Evolutionary conservation across 2,329 filamentous ascomycete genomes (phyloP), one percentile per base, ranked within the genome.

Genomic region (Aplosporella prunicola): DNA sequence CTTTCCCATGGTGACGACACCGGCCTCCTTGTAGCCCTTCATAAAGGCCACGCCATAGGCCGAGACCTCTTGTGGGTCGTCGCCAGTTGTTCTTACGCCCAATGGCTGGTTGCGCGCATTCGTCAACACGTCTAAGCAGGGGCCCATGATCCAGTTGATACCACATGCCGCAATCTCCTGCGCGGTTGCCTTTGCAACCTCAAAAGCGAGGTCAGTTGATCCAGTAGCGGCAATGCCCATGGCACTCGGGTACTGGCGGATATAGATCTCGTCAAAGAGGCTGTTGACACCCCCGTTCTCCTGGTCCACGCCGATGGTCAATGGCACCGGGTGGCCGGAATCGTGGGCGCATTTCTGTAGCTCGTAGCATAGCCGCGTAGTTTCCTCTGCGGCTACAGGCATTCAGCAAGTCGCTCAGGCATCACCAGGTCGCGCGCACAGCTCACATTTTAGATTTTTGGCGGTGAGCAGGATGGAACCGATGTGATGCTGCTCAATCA

Each of bases 261-360:
- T 89, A 56, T 88, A 91, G 52, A 91, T 85, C 50, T 94, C 87
- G 57, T 96, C 89, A 53, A 93, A 95, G 2, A 96, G 72, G 62
- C 86, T 94, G 65, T 95, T 96, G 58, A 95, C 89, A 3, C 89
- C 88, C 46, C 91, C 91, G 76, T 98, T 96, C 60, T 98, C 91
- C 57, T 98, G 91, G 55, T 96, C 91, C 24, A 96, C 68, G 25
- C 83, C 88, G 50, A 98, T 95, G 38, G 93, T 69, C 13, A 98
- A 66, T 2, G 91, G 91, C 3, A 89, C 80, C 3, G 83, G 81
- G 59, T 96, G 89, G 14, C 89, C 89, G 42, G 89, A 82, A 61
- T 93, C 75, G 54, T 85, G 83, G 24, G 91, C 91, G 54, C 93
- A 89, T 33, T 80, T 87, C 61, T 98, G 91, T 29, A 98, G 70